A percentile compares a stretch with the other conserved stretches of the same genome.
Conservation (phyloP, 2,329 filamentous ascomycete genomes). For the Talaromyces albobiverticillius region DNA sequence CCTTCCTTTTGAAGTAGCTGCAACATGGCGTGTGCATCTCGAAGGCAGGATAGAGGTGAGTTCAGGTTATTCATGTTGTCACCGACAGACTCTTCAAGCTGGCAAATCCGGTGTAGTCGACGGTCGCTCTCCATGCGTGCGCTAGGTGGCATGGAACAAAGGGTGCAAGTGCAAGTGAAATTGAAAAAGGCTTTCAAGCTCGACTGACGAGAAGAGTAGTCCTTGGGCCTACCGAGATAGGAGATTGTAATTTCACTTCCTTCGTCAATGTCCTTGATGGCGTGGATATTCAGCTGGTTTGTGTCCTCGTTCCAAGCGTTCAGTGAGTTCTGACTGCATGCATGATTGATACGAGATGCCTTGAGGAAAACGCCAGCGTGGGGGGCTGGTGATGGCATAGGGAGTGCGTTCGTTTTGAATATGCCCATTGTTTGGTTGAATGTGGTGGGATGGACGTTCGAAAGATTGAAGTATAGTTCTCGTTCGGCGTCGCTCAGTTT, state of each 20-base stretch:
- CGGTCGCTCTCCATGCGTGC: not conserved
- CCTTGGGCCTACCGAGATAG: not conserved
- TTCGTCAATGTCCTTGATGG: not conserved
- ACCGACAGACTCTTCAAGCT: not conserved
- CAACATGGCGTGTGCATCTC: not conserved
- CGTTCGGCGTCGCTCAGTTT: not conserved
- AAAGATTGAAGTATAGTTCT: not conserved
- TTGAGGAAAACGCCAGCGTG: not conserved
- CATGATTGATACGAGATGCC: not conserved
- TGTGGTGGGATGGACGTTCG: not conserved
- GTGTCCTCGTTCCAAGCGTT: not conserved
- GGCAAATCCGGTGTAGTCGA: not conserved
- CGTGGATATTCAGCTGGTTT: not conserved
- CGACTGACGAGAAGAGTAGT: not conserved
- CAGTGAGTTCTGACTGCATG: not conserved
- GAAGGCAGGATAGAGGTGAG: not conserved
- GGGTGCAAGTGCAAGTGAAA: not conserved
- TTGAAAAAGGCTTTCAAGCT: not conserved
- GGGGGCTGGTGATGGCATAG: not conserved
- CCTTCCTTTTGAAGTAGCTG: not conserved
- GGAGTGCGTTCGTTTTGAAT: not conserved
- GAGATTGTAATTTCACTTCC: not conserved
- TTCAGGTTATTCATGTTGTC: not conserved
- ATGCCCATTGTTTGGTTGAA: not conserved
- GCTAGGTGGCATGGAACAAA: not conserved